Conservation (phyloP, 257 asterid genomes). For the Plantago major region DNA sequence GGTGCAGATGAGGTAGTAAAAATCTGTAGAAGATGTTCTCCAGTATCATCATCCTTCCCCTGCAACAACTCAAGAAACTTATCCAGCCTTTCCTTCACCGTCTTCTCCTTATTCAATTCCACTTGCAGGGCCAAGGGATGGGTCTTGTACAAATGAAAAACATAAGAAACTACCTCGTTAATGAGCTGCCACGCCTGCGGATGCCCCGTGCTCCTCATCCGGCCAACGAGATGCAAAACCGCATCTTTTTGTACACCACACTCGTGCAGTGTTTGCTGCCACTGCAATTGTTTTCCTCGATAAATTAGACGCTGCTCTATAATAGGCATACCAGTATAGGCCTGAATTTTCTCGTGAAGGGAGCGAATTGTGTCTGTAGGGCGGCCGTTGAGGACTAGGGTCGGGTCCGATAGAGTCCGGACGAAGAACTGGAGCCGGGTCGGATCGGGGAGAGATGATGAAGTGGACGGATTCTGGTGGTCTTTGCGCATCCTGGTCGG, state of each 20-base stretch:
- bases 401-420: conserved; percentile 54
- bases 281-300: conserved; percentile 72
- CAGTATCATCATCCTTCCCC: conserved; percentile 20
- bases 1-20: conserved; percentile 59
- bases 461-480: conserved; percentile 32
- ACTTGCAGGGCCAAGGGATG: conserved; percentile 12
- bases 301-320: conserved; percentile 68
- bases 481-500: conserved; percentile 64
- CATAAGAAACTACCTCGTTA: conserved; percentile 42
- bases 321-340: conserved; percentile 53
- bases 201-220: conserved; percentile 74
- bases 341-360: conserved; percentile 49
- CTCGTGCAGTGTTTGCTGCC: conserved; percentile 54
- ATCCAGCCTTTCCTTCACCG: conserved; percentile 34
- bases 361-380: conserved; percentile 49
- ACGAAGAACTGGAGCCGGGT: conserved; percentile 72
- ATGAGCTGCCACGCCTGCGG: conserved; percentile 82
- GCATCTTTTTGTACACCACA: conserved; percentile 65
- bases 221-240: conserved; percentile 52
- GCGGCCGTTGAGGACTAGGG: conserved; percentile 56
- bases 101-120: not conserved
- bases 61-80: conserved; percentile 43
- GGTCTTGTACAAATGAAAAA: conserved; percentile 39
- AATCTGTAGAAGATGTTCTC: conserved; percentile 53
- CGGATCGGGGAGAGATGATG: conserved; percentile 25